Evolutionary conservation across 2,329 filamentous ascomycete species (phyloP).

Genomic region (Xylaria sp.): DNA sequence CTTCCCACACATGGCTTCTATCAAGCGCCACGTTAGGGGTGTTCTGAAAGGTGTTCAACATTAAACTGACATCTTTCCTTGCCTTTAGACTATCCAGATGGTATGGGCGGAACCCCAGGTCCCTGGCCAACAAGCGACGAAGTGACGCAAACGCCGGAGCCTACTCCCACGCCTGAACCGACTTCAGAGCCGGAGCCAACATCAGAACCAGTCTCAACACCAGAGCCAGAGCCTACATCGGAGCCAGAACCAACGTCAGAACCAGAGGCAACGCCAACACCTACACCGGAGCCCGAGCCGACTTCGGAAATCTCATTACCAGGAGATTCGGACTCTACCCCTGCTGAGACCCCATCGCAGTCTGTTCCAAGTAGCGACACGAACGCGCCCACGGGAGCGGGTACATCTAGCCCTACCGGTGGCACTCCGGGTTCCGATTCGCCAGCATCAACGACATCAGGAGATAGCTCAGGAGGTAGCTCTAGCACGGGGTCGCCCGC

Average conservation of each 20-base stretch:
- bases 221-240: background rate
- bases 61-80: slow-evolving; percentile 1
- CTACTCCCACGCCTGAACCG: slow-evolving; percentile 9
- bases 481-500: slow-evolving; percentile 1
- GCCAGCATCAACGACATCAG: background rate
- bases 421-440: background rate
- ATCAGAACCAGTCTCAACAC: background rate
- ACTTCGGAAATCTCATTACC: slow-evolving; percentile 1
- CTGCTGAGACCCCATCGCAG: slow-evolving; percentile 8
- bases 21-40: background rate
- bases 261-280: background rate
- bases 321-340: background rate
- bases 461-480: background rate
- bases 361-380: background rate
- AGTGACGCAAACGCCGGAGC: slow-evolving; percentile 12
- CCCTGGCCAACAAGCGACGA: slow-evolving; percentile 21
- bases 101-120: slow-evolving; percentile 21
- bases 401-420: background rate
- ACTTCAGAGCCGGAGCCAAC: slow-evolving; percentile 8
- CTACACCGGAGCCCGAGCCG: background rate
- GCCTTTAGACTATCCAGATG: slow-evolving; percentile 31
- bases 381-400: background rate
- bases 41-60: background rate
- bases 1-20: background rate
- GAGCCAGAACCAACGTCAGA: background rate